A percentile compares a stretch with the other conserved stretches of the same genome.
Conservation (phyloP, 768 basidiomycete species). For the Xerocomellus dryophilus region DNA sequence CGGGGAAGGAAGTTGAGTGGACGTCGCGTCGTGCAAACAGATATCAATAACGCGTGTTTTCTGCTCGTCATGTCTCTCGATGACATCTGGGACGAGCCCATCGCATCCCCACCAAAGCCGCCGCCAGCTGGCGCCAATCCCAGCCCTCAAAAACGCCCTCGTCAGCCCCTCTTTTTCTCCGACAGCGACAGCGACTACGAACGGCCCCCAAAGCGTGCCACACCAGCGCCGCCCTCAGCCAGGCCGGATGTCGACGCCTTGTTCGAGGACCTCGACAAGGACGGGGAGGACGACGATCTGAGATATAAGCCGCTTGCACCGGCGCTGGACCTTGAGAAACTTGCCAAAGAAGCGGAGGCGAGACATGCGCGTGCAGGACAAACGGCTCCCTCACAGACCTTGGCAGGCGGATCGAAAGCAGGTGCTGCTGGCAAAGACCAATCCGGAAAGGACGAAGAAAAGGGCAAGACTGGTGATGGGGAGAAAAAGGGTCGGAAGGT, state of each 20-base stretch:
- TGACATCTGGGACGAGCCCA: constrained; percentile 60
- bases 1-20: no score
- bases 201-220: constrained; percentile 27
- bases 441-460: constrained; percentile 6
- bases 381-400: constrained; percentile 41
- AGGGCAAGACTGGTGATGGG: constrained; percentile 17
- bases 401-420: constrained; percentile 46
- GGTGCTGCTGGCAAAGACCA: constrained; percentile 12
- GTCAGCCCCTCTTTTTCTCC: constrained; percentile 54
- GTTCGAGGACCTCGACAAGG: constrained; percentile 48
- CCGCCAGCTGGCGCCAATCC: constrained; percentile 16
- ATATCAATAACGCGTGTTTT: constrained; percentile 27
- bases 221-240: constrained; percentile 12
- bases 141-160: constrained; percentile 31
- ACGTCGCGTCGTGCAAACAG: constrained; percentile 22
- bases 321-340: constrained; percentile 49
- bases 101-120: constrained; percentile 26
- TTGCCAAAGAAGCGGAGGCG: constrained; percentile 55
- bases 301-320: constrained; percentile 47
- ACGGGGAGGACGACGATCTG: constrained; percentile 44
- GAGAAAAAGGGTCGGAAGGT: constrained; percentile 32
- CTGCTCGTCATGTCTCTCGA: constrained; percentile 38
- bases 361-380: constrained; percentile 34
- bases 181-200: constrained; percentile 45
- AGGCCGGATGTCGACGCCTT: constrained; percentile 39